Conservation (phyloP, 257 asterid genomes). For the Plantago ovata region DNA sequence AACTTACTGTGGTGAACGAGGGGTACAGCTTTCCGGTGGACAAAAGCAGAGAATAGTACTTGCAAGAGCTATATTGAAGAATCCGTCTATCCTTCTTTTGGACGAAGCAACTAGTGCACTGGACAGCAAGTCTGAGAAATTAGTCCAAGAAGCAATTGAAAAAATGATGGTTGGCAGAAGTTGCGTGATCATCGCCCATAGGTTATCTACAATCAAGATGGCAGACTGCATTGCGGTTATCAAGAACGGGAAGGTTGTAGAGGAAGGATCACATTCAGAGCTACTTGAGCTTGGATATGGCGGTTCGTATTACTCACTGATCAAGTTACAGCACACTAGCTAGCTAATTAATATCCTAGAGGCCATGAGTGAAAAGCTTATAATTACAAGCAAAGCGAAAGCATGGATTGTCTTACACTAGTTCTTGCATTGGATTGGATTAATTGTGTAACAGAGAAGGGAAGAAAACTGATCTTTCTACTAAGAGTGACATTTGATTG, state of each 20-base stretch:
- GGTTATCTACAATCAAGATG: slow-evolving; percentile 45
- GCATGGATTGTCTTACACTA: neutral
- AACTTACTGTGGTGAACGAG: slow-evolving; percentile 51
- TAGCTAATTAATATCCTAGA: slow-evolving; percentile 16
- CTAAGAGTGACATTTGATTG: too few relatives aligned
- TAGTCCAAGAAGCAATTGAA: slow-evolving; percentile 54
- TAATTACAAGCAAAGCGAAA: neutral
- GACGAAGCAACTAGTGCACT: slow-evolving; percentile 58
- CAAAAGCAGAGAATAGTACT: slow-evolving; percentile 57
- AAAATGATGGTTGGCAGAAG: slow-evolving; percentile 51
- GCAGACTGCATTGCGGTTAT: slow-evolving; percentile 38
- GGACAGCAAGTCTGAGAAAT: slow-evolving; percentile 38
- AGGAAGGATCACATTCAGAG: slow-evolving; percentile 40
- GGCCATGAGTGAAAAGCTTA: neutral
- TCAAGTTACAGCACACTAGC: slow-evolving; percentile 34
- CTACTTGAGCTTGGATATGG: slow-evolving; percentile 35
- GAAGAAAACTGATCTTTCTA: too few relatives aligned
- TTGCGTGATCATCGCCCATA: slow-evolving; percentile 45
- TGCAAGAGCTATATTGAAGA: slow-evolving; percentile 46
- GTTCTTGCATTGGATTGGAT: too few relatives aligned
- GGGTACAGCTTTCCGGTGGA: slow-evolving; percentile 57
- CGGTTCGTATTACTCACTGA: slow-evolving; percentile 37
- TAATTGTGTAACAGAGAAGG: too few relatives aligned
- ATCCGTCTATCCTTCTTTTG: slow-evolving; percentile 41
- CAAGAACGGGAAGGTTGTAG: slow-evolving; percentile 41